A percentile compares a stretch with the other conserved stretches of the same genome.
These are phyloP conservation scores for Axilococcus clingmanii DNA, from an alignment of 139 green algal species.

Conservation along the genomic window DNA sequence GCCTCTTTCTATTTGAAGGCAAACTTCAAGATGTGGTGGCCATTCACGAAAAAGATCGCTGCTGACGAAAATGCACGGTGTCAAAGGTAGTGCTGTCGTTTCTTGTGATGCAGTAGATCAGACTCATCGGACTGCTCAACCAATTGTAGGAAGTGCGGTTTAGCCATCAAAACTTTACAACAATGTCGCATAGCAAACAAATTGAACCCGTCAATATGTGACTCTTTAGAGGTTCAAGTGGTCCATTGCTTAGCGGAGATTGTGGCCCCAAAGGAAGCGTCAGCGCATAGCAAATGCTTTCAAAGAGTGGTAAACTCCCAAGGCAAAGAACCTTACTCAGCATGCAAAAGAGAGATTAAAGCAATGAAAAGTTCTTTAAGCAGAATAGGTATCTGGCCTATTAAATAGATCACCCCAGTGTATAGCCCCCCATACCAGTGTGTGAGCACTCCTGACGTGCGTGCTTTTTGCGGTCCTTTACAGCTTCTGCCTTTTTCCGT, in stretches of 20 bases:
- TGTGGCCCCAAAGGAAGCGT: slow-evolving; percentile 8
- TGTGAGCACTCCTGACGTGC: too few species aligned
- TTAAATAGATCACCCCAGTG: too few species aligned
- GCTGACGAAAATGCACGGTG: too few species aligned
- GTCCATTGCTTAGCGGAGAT: slow-evolving; percentile 20
- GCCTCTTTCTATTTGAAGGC: too few species aligned
- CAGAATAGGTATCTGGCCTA: too few species aligned
- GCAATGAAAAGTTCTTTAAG: slow-evolving; percentile 14
- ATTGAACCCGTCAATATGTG: not conserved
- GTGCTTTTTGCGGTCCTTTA: too few species aligned
- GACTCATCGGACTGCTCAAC: not conserved
- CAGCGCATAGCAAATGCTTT: slow-evolving; percentile 14
- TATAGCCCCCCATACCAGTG: too few species aligned
- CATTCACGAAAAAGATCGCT: too few species aligned
- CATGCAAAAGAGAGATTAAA: slow-evolving; percentile 10
- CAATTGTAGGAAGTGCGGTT: not conserved
- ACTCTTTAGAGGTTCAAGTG: slow-evolving; percentile 16
- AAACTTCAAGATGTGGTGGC: too few species aligned
- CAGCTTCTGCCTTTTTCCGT: slow-evolving; percentile 11
- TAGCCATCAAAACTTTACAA: not conserved
- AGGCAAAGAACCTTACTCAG: slow-evolving; percentile 7
- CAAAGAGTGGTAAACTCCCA: slow-evolving; percentile 12
- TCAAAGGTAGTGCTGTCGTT: too few species aligned
- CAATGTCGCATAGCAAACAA: not conserved
- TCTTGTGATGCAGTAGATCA: too few species aligned